Evolutionary conservation across 1,284 basidiomycete genomes (phyloP), one percentile per base, ranked within the genome.

Genomic region (Rhodotorula sp.): DNA sequence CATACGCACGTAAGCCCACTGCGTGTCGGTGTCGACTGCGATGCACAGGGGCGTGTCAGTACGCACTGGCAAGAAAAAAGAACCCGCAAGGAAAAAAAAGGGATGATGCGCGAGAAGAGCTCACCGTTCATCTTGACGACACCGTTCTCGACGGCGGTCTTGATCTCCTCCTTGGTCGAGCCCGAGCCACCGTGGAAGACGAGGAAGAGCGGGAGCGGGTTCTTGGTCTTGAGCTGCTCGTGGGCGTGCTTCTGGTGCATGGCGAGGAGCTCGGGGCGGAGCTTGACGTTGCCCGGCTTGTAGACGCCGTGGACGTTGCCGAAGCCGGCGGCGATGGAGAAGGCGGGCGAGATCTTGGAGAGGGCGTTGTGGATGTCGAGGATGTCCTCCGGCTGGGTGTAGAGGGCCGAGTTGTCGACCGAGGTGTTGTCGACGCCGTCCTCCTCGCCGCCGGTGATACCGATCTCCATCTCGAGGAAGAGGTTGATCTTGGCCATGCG

Each of bases 391-490:
- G 96, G 95, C 83, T 99, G 95, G 60, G 96, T 99, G 87, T 99
- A 99, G 77, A 99, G 86, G 66, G 88, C 86, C 58, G 89, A 84
- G 84, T 98, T 99, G 84, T 99, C 96, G 77, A 95, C 94, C 70
- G 64, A 60, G 37, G 72, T 89, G 86, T 96, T 95, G 83, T 96
- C 93, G 66, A 99, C 95, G 82, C 95, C 95, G 80, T 99, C 95
- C 83, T 99, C 95, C 83, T 99, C 95, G 80, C 95, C 95, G 82
- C 95, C 96, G 70, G 96, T 99, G 84, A 99, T 99, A 80, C 96
- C 96, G 81, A 99, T 99, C 84, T 99, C 96, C 96, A 99, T 99
- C 87, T 99, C 96, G 82, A 99, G 93, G 94, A 94, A 99, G 53
- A 82, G 84, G 74, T 91, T 90, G 80, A 98, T 84, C 77, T 90